phyloP scores from a whole-genome alignment of 2,329 filamentous ascomycete genomes.

The Ilyonectria mors-panacis region DNA sequence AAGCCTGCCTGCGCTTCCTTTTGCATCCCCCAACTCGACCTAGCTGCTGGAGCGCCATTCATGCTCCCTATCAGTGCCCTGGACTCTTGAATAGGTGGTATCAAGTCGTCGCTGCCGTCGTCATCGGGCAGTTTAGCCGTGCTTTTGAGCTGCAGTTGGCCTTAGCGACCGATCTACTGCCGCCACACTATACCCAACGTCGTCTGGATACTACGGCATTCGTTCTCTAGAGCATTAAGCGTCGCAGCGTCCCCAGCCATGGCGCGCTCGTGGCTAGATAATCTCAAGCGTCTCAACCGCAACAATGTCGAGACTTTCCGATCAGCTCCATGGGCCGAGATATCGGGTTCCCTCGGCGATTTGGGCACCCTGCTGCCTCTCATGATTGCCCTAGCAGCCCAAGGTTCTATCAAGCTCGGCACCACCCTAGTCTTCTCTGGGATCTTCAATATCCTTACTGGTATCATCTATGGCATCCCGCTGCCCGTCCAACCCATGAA shows the following conservation, averaged over 20 bases:
- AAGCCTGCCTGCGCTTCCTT: neutral
- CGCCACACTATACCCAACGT: neutral
- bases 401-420: slow-evolving; percentile 84
- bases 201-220: neutral
- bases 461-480: slow-evolving; percentile 87
- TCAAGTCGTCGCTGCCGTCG: neutral
- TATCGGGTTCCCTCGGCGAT: slow-evolving; percentile 90
- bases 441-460: slow-evolving; percentile 87
- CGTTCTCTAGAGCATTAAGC: neutral
- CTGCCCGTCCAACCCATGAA: slow-evolving; percentile 93
- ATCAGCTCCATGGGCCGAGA: slow-evolving; percentile 72
- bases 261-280: slow-evolving; percentile 47
- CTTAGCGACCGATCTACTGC: neutral
- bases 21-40: neutral
- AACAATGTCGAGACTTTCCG: slow-evolving; percentile 67
- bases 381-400: slow-evolving; percentile 86
- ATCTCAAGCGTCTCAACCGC: slow-evolving; percentile 54
- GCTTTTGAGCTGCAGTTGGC: neutral
- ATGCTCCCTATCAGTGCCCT: neutral
- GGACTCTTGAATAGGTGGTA: neutral
- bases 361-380: slow-evolving; percentile 91
- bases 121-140: neutral
- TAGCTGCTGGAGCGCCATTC: neutral
- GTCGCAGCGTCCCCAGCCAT: slow-evolving; percentile 26
- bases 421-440: slow-evolving; percentile 92